Evolutionary conservation across 1,139 yeast species (phyloP), one percentile per base, ranked within the genome.

Genomic region (Candida tetrigidarum): DNA sequence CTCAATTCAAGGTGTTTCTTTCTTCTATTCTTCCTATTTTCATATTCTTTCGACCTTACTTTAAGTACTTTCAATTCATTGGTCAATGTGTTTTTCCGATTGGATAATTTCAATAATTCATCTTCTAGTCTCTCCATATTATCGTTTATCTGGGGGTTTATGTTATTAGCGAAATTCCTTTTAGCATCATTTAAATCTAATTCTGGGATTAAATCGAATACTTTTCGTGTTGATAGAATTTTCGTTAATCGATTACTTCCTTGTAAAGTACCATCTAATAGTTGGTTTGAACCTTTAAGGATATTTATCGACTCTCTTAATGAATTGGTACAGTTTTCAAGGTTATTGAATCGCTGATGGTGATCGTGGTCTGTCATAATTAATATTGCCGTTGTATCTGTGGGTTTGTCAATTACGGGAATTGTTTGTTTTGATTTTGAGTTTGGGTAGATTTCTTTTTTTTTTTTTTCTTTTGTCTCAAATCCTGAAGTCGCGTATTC

Each of bases 121-220:
- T 59, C 59, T 42, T 65, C 69, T n/a, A 76, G 54, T 41, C 61
- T 62, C 8, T 58, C 59, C 39, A 66, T 55, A 20, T 74, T 50
- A 6, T 57, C 59, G 5, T 60, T 57, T 9, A 78, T 64, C 45
- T 71, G 71, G 2, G 77, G 78, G 30, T 64, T 61, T 11, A 67
- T 58, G 25, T 66, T 68, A 22, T 55, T 54, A 40, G 61, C 59
- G 43, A 70, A 61, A 29, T 60, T 56, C 41, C 56, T 55, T 43
- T 65, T 67, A n/a, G 78, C 76, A 50, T 68, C 64, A n/a, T 60
- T 62, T 29, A 73, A 50, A 50, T 74, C 80, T 48, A 59, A 56
- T 46, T 70, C 74, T 0, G 80, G 76, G 1, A 72, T 69, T 28
- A 74, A 52, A 6, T 74, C 78, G 58, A 69, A 74, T 27, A 72